A percentile compares a stretch with the other conserved stretches of the same genome.
Conservation (phyloP, 257 asterid species). For the Coffea canephora region DNA sequence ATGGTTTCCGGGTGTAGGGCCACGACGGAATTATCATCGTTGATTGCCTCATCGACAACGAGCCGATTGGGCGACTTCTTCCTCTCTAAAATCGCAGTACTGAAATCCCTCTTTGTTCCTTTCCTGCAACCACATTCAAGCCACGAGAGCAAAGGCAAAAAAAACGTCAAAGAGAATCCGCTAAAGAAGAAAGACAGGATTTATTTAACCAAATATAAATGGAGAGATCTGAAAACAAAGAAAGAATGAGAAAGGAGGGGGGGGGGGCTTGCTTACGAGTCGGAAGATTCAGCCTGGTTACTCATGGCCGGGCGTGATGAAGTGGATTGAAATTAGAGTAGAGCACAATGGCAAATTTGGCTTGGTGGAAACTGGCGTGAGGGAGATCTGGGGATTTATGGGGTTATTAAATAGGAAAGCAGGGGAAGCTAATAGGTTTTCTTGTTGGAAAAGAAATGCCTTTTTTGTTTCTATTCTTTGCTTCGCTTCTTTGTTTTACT, state of each 20-base stretch:
- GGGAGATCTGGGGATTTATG: slow-evolving; percentile 25
- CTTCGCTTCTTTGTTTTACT: slow-evolving; percentile 4
- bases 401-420: slow-evolving; percentile 16
- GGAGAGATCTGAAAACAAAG: slow-evolving; percentile 27
- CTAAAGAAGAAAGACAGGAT: neutral
- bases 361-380: slow-evolving; percentile 19
- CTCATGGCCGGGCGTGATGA: slow-evolving; percentile 29
- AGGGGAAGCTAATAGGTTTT: slow-evolving; percentile 22
- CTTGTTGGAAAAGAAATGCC: slow-evolving; percentile 58
- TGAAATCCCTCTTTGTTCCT: slow-evolving; percentile 79
- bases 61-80: slow-evolving; percentile 82
- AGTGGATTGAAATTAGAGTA: neutral
- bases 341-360: neutral
- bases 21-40: slow-evolving; percentile 85
- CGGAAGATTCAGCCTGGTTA: slow-evolving; percentile 63
- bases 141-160: neutral
- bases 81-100: slow-evolving; percentile 86
- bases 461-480: slow-evolving; percentile 5
- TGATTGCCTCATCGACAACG: slow-evolving; percentile 76
- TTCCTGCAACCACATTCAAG: slow-evolving; percentile 47
- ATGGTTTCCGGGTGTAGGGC: slow-evolving; percentile 69
- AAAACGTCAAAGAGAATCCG: neutral
- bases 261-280: slow-evolving; percentile 39
- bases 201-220: neutral
- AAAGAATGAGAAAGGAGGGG: neutral